Evolutionary conservation across 768 basidiomycete genomes (phyloP).

Genomic region (Pleurotus tuber-regium): DNA sequence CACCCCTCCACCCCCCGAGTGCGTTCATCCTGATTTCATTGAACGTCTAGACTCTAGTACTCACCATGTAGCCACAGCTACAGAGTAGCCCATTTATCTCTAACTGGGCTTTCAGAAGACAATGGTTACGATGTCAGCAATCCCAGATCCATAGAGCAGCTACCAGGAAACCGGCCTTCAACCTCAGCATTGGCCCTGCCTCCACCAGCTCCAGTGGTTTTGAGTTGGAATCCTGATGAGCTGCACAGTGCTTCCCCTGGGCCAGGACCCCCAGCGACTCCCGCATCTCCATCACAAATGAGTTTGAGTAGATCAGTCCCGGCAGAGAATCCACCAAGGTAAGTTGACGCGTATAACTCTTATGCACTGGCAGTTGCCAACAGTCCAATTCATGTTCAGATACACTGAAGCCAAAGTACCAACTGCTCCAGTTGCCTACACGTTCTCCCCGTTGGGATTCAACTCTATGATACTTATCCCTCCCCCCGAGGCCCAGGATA

Average conservation of each 20-base stretch:
- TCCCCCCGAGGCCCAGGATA: conserved; percentile 16
- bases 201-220: background rate
- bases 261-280: conserved; percentile 3
- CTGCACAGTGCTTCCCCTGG: conserved; percentile 1
- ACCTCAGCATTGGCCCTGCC: background rate
- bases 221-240: background rate
- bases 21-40: background rate
- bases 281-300: background rate
- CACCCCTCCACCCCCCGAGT: background rate
- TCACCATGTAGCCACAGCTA: no score
- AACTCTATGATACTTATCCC: conserved; percentile 22
- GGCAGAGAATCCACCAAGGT: background rate
- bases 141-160: no score
- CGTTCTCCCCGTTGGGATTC: conserved; percentile 11
- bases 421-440: conserved; percentile 8
- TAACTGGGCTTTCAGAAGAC: no score
- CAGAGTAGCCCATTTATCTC: no score
- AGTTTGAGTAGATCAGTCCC: no score
- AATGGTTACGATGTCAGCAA: no score
- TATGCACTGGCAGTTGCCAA: no score
- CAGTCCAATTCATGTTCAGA: background rate
- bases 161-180: no score
- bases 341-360: background rate
- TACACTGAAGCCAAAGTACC: conserved; percentile 2
- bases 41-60: no score